These are phyloP conservation scores for Cercospora berteroae DNA, from an alignment of 2,329 filamentous ascomycete species.

Conservation along the genomic window DNA sequence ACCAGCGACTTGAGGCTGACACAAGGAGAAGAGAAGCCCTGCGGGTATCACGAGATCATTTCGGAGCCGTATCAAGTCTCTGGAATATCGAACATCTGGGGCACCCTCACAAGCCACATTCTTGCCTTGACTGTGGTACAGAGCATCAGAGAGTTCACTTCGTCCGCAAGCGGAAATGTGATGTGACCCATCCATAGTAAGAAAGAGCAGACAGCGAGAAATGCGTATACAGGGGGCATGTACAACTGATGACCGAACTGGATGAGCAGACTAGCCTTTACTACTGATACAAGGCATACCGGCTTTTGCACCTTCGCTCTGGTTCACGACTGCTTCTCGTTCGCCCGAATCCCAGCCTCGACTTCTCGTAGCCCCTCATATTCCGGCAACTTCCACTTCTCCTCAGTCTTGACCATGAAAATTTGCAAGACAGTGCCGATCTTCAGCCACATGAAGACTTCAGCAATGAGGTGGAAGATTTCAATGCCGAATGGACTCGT, in stretches of 20 bases:
- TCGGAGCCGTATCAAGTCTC: background rate
- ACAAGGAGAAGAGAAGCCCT: background rate
- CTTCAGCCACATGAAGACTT: conserved; percentile 18
- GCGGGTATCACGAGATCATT: background rate
- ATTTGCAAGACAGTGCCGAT: conserved; percentile 16
- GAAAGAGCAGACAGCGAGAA: background rate
- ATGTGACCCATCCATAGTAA: background rate
- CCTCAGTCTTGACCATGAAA: conserved; percentile 5
- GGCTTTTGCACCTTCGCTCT: background rate
- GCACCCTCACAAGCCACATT: background rate
- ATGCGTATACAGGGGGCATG: background rate
- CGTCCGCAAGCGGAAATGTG: background rate
- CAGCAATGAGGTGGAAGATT: conserved; percentile 26
- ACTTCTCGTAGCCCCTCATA: conserved; percentile 6
- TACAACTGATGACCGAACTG: background rate
- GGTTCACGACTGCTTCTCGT: background rate
- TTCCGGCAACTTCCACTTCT: conserved; percentile 7
- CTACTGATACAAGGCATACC: background rate
- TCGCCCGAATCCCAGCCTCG: background rate
- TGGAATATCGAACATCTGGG: background rate
- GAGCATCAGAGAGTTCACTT: background rate
- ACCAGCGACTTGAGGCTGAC: background rate
- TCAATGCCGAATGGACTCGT: conserved; percentile 35
- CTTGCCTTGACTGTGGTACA: background rate
- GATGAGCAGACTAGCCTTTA: too few species aligned